Evolutionary conservation across 768 basidiomycete species (phyloP), one percentile per base, ranked within the genome.

Genomic region (Boletellus ananas): DNA sequence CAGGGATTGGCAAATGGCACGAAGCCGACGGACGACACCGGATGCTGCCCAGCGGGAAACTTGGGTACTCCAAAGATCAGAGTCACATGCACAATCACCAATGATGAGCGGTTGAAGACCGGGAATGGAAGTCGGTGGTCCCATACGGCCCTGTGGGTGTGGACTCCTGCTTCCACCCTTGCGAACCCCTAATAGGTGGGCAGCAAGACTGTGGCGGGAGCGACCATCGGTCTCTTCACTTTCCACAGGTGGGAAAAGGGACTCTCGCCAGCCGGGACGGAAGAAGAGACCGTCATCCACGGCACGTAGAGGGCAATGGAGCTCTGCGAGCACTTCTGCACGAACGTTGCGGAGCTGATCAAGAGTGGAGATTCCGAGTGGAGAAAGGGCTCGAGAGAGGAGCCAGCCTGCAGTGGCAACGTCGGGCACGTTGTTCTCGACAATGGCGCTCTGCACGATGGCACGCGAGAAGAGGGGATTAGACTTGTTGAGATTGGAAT

Each of bases 211-310:
- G 41, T 56, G 63, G 13, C 33, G 59, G 31, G 52, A 41, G 16
- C 37, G 45, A 18, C 17, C 34, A 23, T 51, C 53, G 4, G 45
- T 18, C 17, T 66, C 67, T 36, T 67, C 63, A 10, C 41, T 18
- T 49, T 60, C 58, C 25, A 52, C 18, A 14, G 57, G 48, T 13
- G 74, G 72, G 17, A 71, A 60, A 38, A 81, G 67, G 42, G 66
- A 65, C 16, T 75, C 75, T 48, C 75, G 72, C 82, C 83, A 87
- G 6, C 78, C 79, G 13, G 72, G 71, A 16, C 78, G 70, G 66
- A 90, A 81, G 66, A 89, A 89, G 17, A 77, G 61, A 8, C 82
- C 84, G 50, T 90, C 87, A 54, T 90, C 85, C 7, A 83, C 75
- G 1, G 76, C 78, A 18, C 85, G 76, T 16, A 81, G 46, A 21